Evolutionary conservation across 73 alveolate genomes (phyloP).

Genomic region (Paramecium sexaurelia): DNA sequence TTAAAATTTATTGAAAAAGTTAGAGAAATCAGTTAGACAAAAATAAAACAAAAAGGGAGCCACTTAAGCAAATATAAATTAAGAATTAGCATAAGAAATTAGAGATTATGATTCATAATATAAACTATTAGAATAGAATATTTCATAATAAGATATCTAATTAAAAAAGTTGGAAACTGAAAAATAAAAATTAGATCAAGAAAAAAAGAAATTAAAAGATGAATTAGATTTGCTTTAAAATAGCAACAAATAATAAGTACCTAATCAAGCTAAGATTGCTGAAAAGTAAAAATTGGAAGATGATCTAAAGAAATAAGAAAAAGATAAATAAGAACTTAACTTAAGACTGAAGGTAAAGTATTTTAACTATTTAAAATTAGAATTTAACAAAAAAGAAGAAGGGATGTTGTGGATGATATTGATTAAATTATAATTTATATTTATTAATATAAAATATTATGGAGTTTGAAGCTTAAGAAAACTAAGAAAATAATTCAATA

Average conservation of each 20-base stretch:
- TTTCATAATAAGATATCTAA: constrained; percentile 35
- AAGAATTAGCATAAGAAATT: background rate
- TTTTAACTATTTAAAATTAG: background rate
- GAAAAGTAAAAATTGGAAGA: background rate
- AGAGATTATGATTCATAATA: background rate
- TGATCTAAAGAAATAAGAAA: background rate
- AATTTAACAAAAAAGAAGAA: constrained; percentile 3
- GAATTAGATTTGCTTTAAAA: background rate
- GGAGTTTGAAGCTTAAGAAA: constrained; percentile 1
- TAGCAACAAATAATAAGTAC: background rate
- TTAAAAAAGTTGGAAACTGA: background rate
- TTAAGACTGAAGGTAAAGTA: background rate
- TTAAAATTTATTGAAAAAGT: constrained; percentile 12
- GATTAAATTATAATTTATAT: background rate
- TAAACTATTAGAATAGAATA: constrained; percentile 56
- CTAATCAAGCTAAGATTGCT: background rate
- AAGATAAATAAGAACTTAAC: background rate
- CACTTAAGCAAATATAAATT: background rate
- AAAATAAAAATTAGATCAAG: background rate
- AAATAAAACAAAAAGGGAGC: constrained; percentile 28
- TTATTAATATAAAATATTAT: background rate
- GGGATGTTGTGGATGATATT: constrained; percentile 57
- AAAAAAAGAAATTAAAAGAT: background rate
- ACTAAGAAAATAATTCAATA: background rate
- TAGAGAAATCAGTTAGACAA: constrained; percentile 27